Percentiles rank a stretch among this genome's conserved stretches.
phyloP scores from a whole-genome alignment of 2,329 filamentous ascomycete genomes.

The Ascochyta koolunga region DNA sequence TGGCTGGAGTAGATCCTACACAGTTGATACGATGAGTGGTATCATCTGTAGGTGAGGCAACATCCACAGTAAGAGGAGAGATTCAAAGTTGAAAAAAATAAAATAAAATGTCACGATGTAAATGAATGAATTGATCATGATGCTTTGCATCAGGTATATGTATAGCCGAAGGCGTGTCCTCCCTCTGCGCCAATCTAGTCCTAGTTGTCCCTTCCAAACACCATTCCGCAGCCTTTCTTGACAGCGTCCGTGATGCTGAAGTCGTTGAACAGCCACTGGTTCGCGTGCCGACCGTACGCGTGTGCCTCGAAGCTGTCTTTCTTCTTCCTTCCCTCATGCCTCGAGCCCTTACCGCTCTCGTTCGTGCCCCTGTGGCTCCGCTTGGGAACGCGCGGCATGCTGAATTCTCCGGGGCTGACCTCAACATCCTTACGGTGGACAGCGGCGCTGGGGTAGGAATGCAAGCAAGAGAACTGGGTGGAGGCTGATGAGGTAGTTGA shows the following conservation, averaged over 20 bases:
- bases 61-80: no score
- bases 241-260: constrained; percentile 45
- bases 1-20: no score
- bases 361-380: constrained; percentile 27
- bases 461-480: constrained; percentile 21
- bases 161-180: no score
- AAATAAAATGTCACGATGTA: no score
- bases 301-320: constrained; percentile 32
- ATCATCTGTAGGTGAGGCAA: no score
- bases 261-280: constrained; percentile 48
- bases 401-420: constrained; percentile 34
- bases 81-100: no score
- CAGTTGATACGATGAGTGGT: no score
- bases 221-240: constrained; percentile 37
- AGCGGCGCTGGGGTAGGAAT: constrained; percentile 19
- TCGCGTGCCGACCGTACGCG: constrained; percentile 45
- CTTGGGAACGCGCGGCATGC: constrained; percentile 31
- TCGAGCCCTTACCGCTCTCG: constrained; percentile 17
- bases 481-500: constrained; percentile 29
- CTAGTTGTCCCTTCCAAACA: constrained; percentile 29
- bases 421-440: constrained; percentile 27
- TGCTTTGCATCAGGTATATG: no score
- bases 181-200: no score
- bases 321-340: constrained; percentile 21
- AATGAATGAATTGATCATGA: no score